Evolutionary conservation across 768 basidiomycete genomes (phyloP).

Genomic region (Lactarius deliciosus): DNA sequence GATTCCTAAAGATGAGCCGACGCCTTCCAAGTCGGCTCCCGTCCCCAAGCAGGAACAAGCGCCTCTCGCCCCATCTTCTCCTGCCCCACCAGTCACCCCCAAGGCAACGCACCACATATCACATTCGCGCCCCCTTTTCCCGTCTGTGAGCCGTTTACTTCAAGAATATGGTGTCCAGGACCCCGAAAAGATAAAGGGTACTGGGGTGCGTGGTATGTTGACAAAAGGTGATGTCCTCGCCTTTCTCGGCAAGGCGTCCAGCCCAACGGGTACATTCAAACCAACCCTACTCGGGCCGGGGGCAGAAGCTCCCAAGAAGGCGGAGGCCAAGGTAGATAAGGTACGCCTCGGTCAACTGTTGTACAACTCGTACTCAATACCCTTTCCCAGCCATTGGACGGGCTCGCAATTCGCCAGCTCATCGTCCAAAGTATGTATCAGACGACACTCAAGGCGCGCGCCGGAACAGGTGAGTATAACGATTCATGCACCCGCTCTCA

Average conservation of each 20-base stretch:
- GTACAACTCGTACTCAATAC: background rate
- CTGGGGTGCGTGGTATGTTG: slow-evolving; percentile 88
- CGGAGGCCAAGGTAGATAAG: slow-evolving; percentile 40
- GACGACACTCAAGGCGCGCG: slow-evolving; percentile 51
- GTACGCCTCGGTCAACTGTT: slow-evolving; percentile 13
- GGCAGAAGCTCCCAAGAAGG: slow-evolving; percentile 35
- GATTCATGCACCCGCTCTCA: slow-evolving; percentile 8
- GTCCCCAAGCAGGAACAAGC: slow-evolving; percentile 31
- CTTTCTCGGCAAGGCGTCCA: slow-evolving; percentile 78
- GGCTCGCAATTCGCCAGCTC: slow-evolving; percentile 58
- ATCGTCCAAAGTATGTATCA: slow-evolving; percentile 63
- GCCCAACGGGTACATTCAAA: slow-evolving; percentile 74
- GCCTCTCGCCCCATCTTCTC: slow-evolving; percentile 33
- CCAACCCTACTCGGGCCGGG: slow-evolving; percentile 34
- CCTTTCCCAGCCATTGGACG: slow-evolving; percentile 52
- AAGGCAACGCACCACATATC: slow-evolving; percentile 37
- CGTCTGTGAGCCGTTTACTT: slow-evolving; percentile 84
- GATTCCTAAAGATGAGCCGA: slow-evolving; percentile 46
- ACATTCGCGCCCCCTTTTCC: slow-evolving; percentile 77
- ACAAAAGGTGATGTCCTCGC: slow-evolving; percentile 95
- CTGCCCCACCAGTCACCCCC: slow-evolving; percentile 35
- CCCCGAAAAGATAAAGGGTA: slow-evolving; percentile 73
- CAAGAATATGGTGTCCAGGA: slow-evolving; percentile 59
- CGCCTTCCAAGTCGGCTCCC: slow-evolving; percentile 21
- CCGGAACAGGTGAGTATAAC: slow-evolving; percentile 41